Evolutionary conservation across 345 rosid species (phyloP).

Genomic region (Melaleuca quinquenervia): DNA sequence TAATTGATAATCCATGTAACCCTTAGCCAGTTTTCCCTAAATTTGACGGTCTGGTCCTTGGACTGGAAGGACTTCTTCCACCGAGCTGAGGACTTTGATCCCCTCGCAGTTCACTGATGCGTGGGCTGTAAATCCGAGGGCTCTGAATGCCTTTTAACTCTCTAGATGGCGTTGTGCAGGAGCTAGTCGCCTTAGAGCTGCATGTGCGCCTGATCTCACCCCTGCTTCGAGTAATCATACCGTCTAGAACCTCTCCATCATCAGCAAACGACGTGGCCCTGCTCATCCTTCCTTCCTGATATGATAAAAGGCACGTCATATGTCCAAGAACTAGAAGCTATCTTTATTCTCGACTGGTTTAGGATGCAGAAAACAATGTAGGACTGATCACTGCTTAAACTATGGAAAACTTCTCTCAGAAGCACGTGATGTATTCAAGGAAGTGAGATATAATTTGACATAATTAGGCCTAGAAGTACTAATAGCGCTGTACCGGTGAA

Average conservation of each 20-base stretch:
- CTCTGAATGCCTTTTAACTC: constrained; percentile 41
- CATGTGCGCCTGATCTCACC: constrained; percentile 66
- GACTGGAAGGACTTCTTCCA: constrained; percentile 58
- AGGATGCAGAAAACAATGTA: not conserved
- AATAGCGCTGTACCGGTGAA: constrained; percentile 31
- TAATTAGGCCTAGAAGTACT: not conserved
- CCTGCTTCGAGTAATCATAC: constrained; percentile 72
- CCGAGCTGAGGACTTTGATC: constrained; percentile 40
- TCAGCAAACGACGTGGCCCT: constrained; percentile 54
- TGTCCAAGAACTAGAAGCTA: not conserved
- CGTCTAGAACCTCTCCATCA: constrained; percentile 68
- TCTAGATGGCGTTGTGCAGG: constrained; percentile 31
- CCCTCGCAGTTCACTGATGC: constrained; percentile 41
- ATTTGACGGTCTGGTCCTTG: constrained; percentile 42
- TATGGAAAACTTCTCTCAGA: not conserved
- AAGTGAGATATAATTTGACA: not conserved
- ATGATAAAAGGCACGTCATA: not conserved
- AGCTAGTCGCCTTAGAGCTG: constrained; percentile 43
- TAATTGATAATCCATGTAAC: not conserved
- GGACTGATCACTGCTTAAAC: not conserved
- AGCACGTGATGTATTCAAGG: not conserved
- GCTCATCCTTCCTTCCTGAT: constrained; percentile 55
- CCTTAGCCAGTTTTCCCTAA: constrained; percentile 52
- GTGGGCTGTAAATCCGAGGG: constrained; percentile 49
- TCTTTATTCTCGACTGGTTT: not conserved